These are phyloP conservation scores for Candida odintsovae DNA, from an alignment of 805 yeast species.

Conservation along the genomic window DNA sequence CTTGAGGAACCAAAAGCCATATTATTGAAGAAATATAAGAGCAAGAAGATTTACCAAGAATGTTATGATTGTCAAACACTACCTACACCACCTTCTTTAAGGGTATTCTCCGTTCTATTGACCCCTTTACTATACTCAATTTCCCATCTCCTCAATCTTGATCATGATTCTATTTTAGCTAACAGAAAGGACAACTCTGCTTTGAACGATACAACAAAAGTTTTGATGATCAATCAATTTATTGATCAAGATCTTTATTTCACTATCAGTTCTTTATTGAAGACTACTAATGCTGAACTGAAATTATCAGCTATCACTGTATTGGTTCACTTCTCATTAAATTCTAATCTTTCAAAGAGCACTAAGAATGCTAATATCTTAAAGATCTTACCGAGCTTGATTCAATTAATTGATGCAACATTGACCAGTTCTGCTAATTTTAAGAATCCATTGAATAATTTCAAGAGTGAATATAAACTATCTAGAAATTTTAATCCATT, in stretches of 20 bases:
- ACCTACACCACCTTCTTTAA: constrained; percentile 16
- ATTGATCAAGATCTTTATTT: constrained; percentile 14
- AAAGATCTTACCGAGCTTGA: constrained; percentile 20
- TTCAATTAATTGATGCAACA: constrained; percentile 16
- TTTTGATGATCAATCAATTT: constrained; percentile 12
- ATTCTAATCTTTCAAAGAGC: constrained; percentile 9
- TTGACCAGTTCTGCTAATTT: neutral
- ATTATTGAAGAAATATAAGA: constrained; percentile 1
- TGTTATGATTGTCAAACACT: constrained; percentile 13
- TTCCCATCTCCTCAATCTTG: constrained; percentile 15
- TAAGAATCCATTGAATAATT: constrained; percentile 8
- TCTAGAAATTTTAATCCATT: constrained; percentile 26
- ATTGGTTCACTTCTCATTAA: constrained; percentile 16
- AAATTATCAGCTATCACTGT: constrained; percentile 17
- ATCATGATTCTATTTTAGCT: constrained; percentile 3
- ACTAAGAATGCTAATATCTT: constrained; percentile 10
- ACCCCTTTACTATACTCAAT: constrained; percentile 19
- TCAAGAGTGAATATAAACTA: constrained; percentile 14
- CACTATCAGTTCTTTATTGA: constrained; percentile 17
- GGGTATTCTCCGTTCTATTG: constrained; percentile 11
- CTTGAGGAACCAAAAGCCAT: constrained; percentile 5
- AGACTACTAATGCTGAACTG: constrained; percentile 17
- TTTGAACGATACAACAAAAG: constrained; percentile 4
- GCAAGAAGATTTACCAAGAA: constrained; percentile 4
- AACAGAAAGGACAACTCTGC: neutral